These are phyloP conservation scores for Backusella morwellensis DNA, from an alignment of 192 early-diverging fungal species.

Conservation along the genomic window DNA sequence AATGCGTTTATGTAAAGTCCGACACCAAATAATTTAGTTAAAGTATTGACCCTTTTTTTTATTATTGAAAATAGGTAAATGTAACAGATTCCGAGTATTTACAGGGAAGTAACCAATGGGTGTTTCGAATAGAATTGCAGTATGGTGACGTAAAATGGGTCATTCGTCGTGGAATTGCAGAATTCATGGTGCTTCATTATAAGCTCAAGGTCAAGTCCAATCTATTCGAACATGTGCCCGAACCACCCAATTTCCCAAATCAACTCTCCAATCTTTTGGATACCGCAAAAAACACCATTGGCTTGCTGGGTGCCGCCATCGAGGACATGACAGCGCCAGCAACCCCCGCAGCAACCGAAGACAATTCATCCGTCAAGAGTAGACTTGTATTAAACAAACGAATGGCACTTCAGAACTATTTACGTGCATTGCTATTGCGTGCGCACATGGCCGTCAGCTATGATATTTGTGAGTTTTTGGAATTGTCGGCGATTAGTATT, in stretches of 20 bases:
- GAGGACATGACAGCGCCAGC: not conserved
- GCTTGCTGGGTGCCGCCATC: not conserved
- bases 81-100: conserved; percentile 34
- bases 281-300: conserved; percentile 28
- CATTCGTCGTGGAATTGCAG: conserved; percentile 57
- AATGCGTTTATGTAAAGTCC: conserved; percentile 30
- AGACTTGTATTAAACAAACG: conserved; percentile 41
- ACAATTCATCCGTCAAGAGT: conserved; percentile 5
- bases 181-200: conserved; percentile 64
- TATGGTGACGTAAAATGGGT: conserved; percentile 79
- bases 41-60: not conserved
- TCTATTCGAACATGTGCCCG: conserved; percentile 19
- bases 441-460: conserved; percentile 60
- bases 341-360: conserved; percentile 7
- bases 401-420: conserved; percentile 53
- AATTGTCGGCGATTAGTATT: conserved; percentile 68
- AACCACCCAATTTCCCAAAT: conserved; percentile 27
- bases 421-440: conserved; percentile 51
- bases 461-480: conserved; percentile 73
- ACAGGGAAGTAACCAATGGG: conserved; percentile 37
- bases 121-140: conserved; percentile 67
- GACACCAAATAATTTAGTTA: not conserved
- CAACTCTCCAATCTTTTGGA: conserved; percentile 25
- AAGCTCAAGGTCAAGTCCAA: conserved; percentile 53
- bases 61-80: conserved; percentile 32